Base-by-base conservation (phyloP, 148 eudicot species). In the Nepenthes mirabilis region DNA sequence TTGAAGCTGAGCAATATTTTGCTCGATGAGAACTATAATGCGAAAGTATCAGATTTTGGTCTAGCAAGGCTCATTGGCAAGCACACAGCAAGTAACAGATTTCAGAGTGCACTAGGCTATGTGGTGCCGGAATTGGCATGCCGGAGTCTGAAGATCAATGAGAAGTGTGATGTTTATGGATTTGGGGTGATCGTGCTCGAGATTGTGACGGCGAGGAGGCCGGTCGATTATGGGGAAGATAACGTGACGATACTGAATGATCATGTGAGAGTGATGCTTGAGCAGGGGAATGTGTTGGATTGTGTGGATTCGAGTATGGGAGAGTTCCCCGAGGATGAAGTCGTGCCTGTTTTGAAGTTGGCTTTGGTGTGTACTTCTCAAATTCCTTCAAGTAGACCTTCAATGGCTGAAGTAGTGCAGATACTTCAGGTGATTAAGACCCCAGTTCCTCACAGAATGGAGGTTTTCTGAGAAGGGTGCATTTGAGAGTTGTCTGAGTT, bases 331-430 rank as follows among this genome's bases (percentile, higher is more conserved):
- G 97, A 89, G 54, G 99, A 79, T 13, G 99, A 94, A 77, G 87
- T 84, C 13, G 64, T 87, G 68, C 99, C 99, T 2, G 83, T 89
- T 35, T 61, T 94, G 33, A 89, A 94, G 73, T 47, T 94, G 78
- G 99, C 97, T 0, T 66, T 84, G 78, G 99, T 94, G 0, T 94
- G 99, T 66, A 94, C 99, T 47, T 89, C 97, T 34, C 97, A 79
- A 65, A 70, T 86, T 51, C 99, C 99, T 58, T 94, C 99, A n/a
- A 87, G 85, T 65, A 80, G 99, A 72, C 97, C 97, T 53, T 86
- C 99, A 0, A 94, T 94, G 99, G 82, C 80, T 0, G 99, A 94
- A 52, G 96, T 94, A 49, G 91, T 94, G 62, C 97, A 94, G 72
- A 86, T 94, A 56, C 68, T 94, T 71, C 87, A 94, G 72, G 99